These are phyloP conservation scores for Globisporangium irregulare DNA, from an alignment of 352 stramenopile species.

Conservation along the genomic window DNA sequence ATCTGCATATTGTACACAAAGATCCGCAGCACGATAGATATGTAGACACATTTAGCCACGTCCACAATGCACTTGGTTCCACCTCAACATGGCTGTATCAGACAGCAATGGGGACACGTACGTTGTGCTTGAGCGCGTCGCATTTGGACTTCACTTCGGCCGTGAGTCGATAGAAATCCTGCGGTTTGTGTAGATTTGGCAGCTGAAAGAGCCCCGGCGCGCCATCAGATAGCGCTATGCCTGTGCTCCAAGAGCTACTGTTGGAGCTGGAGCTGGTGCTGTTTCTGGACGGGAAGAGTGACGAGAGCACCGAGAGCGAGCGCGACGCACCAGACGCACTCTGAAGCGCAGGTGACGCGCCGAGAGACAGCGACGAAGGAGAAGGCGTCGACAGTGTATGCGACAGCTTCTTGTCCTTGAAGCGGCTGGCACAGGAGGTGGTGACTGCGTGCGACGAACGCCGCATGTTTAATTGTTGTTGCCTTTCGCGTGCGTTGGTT, in stretches of 20 bases:
- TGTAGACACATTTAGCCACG: neutral
- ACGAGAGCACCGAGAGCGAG: constrained; percentile 18
- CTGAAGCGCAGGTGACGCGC: neutral
- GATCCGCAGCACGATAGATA: neutral
- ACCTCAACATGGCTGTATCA: neutral
- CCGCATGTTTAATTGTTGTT: neutral
- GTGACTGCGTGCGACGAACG: constrained; percentile 3
- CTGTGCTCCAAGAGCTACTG: neutral
- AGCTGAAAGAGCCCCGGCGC: constrained; percentile 70
- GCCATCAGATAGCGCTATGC: neutral
- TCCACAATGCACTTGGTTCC: neutral
- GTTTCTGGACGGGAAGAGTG: constrained; percentile 12
- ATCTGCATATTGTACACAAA: constrained; percentile 29
- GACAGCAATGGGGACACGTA: constrained; percentile 15
- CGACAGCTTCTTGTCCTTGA: neutral
- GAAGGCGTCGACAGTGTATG: neutral
- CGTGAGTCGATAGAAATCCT: constrained; percentile 65
- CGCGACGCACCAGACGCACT: neutral
- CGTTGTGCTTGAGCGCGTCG: constrained; percentile 51
- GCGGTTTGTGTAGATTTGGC: constrained; percentile 48
- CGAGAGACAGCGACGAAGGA: neutral
- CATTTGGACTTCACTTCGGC: constrained; percentile 53
- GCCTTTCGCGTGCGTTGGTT: neutral
- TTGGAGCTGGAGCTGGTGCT: neutral
- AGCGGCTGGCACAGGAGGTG: neutral